A percentile compares a stretch with the other conserved stretches of the same genome.
phyloP scores from a whole-genome alignment of 2,329 filamentous ascomycete genomes.

The Hypoxylon sp. region DNA sequence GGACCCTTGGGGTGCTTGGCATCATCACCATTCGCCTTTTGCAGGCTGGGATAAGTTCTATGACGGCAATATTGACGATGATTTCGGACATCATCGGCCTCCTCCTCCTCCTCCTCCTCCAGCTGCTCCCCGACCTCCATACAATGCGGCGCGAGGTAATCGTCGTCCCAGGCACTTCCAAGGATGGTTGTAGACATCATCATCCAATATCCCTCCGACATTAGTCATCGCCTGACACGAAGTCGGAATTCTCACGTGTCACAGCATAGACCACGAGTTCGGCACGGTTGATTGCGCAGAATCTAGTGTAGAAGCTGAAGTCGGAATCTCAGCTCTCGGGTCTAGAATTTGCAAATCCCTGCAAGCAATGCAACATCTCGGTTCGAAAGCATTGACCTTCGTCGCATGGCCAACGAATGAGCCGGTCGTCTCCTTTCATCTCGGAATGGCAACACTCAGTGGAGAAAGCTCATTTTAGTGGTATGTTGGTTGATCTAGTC shows the following conservation, averaged over 20 bases:
- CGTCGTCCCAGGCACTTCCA: constrained; percentile 1
- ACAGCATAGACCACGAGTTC: constrained; percentile 25
- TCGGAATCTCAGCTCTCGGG: background rate
- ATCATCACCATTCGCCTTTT: constrained; percentile 8
- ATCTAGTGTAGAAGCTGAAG: background rate
- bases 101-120: constrained; percentile 12
- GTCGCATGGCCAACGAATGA: constrained; percentile 3
- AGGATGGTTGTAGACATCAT: constrained; percentile 4
- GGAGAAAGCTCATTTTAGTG: constrained; percentile 37
- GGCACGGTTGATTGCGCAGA: constrained; percentile 2
- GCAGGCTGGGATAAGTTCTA: constrained; percentile 7
- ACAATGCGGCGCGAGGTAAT: constrained; percentile 9
- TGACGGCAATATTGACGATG: constrained; percentile 3
- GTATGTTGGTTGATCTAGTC: constrained; percentile 20
- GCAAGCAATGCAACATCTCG: constrained; percentile 14
- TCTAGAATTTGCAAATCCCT: constrained; percentile 14
- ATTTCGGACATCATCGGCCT: background rate
- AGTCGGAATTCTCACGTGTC: constrained; percentile 35
- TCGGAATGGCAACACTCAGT: constrained; percentile 31
- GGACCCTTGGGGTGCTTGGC: constrained; percentile 15
- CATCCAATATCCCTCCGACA: background rate
- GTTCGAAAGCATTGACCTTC: constrained; percentile 20
- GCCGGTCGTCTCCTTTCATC: constrained; percentile 38
- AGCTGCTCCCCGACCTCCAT: constrained; percentile 4
- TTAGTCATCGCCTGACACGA: constrained; percentile 15